phyloP scores from a whole-genome alignment of 176 grass and related monocot genomes.

The Oryza longistaminata region DNA sequence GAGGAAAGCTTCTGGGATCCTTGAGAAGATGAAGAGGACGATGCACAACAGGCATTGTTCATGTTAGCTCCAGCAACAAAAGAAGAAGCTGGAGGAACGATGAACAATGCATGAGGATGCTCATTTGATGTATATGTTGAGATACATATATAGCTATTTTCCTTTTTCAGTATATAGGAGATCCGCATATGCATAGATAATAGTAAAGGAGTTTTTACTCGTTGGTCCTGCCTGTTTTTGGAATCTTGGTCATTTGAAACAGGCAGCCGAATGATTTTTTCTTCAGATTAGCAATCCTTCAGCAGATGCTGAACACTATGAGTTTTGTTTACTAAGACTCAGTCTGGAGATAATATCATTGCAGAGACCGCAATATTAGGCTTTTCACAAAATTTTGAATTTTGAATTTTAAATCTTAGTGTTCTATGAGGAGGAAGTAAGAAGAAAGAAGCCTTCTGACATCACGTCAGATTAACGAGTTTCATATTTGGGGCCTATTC shows the following conservation, averaged over 20 bases:
- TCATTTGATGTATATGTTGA: constrained; percentile 47
- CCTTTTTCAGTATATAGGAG: constrained; percentile 38
- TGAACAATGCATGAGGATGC: constrained; percentile 24
- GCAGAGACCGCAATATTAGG: background rate
- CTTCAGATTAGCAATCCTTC: background rate
- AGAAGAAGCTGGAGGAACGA: constrained; percentile 19
- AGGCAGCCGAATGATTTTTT: background rate
- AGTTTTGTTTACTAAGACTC: background rate
- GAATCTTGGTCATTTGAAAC: constrained; percentile 20
- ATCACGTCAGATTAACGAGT: too few relatives aligned
- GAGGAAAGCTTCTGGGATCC: constrained; percentile 59
- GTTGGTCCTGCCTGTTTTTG: background rate
- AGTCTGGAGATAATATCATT: background rate
- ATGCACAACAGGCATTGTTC: constrained; percentile 58
- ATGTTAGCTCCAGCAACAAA: constrained; percentile 46
- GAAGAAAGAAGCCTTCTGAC: too few relatives aligned
- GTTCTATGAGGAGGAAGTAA: too few relatives aligned
- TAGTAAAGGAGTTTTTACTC: constrained; percentile 25
- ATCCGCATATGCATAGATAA: constrained; percentile 26
- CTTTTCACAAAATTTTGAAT: background rate
- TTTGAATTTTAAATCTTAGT: too few relatives aligned
- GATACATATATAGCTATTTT: constrained; percentile 45
- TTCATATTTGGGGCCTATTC: too few relatives aligned
- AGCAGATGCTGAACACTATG: background rate
- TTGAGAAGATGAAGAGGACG: constrained; percentile 71